Base-by-base conservation (phyloP, 1,139 yeast species). In the Yarrowia galli region DNA sequence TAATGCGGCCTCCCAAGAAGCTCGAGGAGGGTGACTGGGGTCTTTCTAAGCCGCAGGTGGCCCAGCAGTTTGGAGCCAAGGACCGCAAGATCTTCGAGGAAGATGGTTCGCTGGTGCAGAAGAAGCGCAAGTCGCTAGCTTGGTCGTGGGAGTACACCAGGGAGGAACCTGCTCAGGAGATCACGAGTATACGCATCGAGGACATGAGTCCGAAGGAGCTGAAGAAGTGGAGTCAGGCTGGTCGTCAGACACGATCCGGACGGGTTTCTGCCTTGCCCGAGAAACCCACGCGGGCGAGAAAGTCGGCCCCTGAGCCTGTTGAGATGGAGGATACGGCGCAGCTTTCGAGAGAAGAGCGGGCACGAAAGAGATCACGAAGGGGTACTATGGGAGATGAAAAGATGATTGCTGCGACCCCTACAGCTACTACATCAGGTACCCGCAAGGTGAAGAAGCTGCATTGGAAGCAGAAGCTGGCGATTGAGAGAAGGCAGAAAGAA, bases 131-230 rank as follows among this genome's bases (percentile, higher is more conserved):
- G 45, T n/a, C 56, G 15, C 15, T n/a, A 18, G 43, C 43, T 2
- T 61, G 66, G 66, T 46, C 66, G 20, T 61, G 66, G 66, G 56
- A 48, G 45, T 61, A 61, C 56, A 61, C 66, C 38, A 38, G 36
- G 18, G 56, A 61, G 46, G 56, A 61, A n/a, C 66, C 66, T 36
- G 46, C 56, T 1, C 23, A 46, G 38, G 66, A 61, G 25, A 61
- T 61, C 28, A 46, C 46, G 23, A 61, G 66, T n/a, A 58, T 58
- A 9, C 51, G 64, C 20, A 40, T 43, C 10, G 64, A 58, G 51
- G 51, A 58, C 16, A 42, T 58, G 64, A 58, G 51, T 32, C 22
- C 38, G 10, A 25, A 43, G 51, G 64, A 58, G 51, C 42, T 58
- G 25, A 40, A 58, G 10, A 43, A 43, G 42, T 43, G 49, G 64